Conservation (phyloP, 768 basidiomycete species). For the Postia placenta region DNA sequence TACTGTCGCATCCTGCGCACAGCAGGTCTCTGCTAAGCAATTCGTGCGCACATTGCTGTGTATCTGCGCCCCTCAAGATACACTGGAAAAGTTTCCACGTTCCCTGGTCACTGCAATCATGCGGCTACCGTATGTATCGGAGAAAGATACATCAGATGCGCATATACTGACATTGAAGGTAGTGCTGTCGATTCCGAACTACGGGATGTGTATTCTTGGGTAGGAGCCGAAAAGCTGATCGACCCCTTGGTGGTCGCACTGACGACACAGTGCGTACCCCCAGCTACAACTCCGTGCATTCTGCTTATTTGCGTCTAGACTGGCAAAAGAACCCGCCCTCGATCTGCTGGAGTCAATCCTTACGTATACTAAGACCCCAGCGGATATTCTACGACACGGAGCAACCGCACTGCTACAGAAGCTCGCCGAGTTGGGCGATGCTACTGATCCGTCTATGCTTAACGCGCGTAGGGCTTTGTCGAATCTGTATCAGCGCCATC, state of each 20-base stretch:
- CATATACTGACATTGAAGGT: background rate
- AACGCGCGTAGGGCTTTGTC: slow-evolving; percentile 36
- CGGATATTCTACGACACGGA: slow-evolving; percentile 14
- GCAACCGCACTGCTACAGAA: slow-evolving; percentile 10
- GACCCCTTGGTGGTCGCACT: slow-evolving; percentile 43
- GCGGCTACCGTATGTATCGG: slow-evolving; percentile 41
- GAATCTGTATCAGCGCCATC: slow-evolving; percentile 61
- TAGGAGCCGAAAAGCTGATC: slow-evolving; percentile 53
- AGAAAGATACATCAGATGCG: background rate
- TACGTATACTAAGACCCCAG: slow-evolving; percentile 19
- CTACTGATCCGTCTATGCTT: background rate
- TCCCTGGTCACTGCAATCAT: slow-evolving; percentile 27
- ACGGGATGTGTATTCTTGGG: slow-evolving; percentile 35
- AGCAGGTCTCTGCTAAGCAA: slow-evolving; percentile 45
- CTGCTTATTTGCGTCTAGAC: slow-evolving; percentile 17
- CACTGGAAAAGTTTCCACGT: slow-evolving; percentile 37
- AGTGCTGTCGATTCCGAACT: slow-evolving; percentile 47
- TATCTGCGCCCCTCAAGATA: slow-evolving; percentile 57
- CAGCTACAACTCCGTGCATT: background rate
- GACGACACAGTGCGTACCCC: slow-evolving; percentile 31
- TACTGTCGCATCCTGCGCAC: slow-evolving; percentile 46
- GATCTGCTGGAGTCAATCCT: slow-evolving; percentile 26
- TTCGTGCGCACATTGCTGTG: slow-evolving; percentile 61
- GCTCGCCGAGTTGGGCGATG: slow-evolving; percentile 7
- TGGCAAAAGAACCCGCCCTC: slow-evolving; percentile 24